Conservation (phyloP, 805 yeast species). For the Yamadazyma phyllophila region DNA sequence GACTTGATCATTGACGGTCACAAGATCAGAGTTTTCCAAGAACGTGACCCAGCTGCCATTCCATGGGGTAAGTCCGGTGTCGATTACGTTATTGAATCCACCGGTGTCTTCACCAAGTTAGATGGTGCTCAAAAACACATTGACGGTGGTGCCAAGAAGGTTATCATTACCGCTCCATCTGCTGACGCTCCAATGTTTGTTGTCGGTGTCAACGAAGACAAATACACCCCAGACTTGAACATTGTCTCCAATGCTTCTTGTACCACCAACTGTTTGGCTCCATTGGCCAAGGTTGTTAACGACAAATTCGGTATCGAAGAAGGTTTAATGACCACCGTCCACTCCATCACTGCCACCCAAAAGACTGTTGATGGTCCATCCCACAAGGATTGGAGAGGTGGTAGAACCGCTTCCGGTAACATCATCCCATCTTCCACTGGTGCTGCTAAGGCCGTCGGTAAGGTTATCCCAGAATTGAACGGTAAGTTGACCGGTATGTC, state of each 20-base stretch:
- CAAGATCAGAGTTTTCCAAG: conserved; percentile 66
- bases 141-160: conserved; percentile 92
- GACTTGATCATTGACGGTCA: conserved; percentile 67
- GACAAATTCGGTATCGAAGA: conserved; percentile 84
- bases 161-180: conserved; percentile 91
- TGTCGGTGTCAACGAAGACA: conserved; percentile 81
- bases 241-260: conserved; percentile 92
- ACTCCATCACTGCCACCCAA: conserved; percentile 94
- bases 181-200: conserved; percentile 95
- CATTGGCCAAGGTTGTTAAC: conserved; percentile 86
- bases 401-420: conserved; percentile 95
- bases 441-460: conserved; percentile 97
- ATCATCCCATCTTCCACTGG: conserved; percentile 95
- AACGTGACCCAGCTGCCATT: conserved; percentile 79
- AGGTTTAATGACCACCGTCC: conserved; percentile 95
- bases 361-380: conserved; percentile 97
- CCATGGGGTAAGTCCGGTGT: conserved; percentile 88
- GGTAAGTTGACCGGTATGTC: conserved; percentile 95
- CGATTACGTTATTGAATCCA: conserved; percentile 86
- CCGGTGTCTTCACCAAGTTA: conserved; percentile 86
- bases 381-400: conserved; percentile 98
- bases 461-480: conserved; percentile 85
- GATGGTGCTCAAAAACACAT: conserved; percentile 84
- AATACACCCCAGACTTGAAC: conserved; percentile 70
- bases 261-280: conserved; percentile 95